A percentile compares a stretch with the other conserved stretches of the same genome.
Evolutionary conservation across 352 stramenopile species (phyloP).

Genomic region (Pythium volutum): DNA sequence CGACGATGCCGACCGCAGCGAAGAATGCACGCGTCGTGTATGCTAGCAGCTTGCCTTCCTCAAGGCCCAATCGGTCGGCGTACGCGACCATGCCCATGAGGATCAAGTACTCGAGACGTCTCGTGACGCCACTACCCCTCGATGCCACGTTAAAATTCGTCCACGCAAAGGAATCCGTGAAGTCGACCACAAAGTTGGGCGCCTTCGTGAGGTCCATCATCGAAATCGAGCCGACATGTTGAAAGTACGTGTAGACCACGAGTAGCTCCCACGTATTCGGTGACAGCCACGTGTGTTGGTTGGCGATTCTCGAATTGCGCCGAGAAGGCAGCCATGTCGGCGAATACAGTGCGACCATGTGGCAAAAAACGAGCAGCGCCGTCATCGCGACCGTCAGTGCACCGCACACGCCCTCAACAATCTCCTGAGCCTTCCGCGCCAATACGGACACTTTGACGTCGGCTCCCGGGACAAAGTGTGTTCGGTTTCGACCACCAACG

Average conservation of each 20-base stretch:
- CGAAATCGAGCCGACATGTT: constrained; percentile 68
- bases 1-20: constrained; percentile 32
- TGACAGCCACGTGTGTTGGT: constrained; percentile 35
- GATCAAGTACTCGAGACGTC: constrained; percentile 30
- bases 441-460: constrained; percentile 50
- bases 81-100: constrained; percentile 71
- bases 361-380: constrained; percentile 53
- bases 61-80: constrained; percentile 57
- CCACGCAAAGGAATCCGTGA: constrained; percentile 76
- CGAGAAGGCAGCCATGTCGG: constrained; percentile 37
- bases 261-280: constrained; percentile 72
- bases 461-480: constrained; percentile 46
- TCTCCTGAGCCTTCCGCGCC: constrained; percentile 43
- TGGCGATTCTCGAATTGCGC: background rate
- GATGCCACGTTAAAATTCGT: constrained; percentile 41
- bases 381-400: constrained; percentile 45
- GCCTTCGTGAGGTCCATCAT: constrained; percentile 72
- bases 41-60: constrained; percentile 45
- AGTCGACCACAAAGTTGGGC: constrained; percentile 72
- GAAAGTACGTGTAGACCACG: constrained; percentile 58
- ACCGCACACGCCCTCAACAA: constrained; percentile 45
- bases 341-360: constrained; percentile 45
- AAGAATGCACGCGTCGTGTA: constrained; percentile 47
- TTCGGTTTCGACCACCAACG: constrained; percentile 49
- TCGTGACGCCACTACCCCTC: background rate